Base-by-base conservation (phyloP, 345 rosid genomes). In the Populus deltoides region DNA sequence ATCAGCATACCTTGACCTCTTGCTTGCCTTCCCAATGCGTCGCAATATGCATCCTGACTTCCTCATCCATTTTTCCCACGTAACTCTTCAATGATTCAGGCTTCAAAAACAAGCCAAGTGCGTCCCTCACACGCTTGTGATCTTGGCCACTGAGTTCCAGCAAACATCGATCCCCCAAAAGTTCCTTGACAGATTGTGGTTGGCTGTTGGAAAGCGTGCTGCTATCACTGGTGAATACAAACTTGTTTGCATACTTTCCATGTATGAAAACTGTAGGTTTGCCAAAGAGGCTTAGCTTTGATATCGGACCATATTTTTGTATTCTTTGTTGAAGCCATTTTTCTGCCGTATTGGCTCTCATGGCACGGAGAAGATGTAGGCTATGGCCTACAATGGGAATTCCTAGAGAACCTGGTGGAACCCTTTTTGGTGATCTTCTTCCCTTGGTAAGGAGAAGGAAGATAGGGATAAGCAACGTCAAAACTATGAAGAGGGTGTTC, bases 361-460 rank as follows among this genome's bases (percentile, higher is more conserved):
- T 82, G 62, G 89, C 80, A 17, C 74, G 78, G 35, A 85, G 88
- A 55, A 89, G 85, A 38, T 63, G 38, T 0, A 89, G 77, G 82
- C 91, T 88, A n/a, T 88, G 94, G 77, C 94, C 90, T 63, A 87
- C 81, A 5, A 89, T 11, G 5, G 90, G 91, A 8, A 89, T 11
- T 70, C 94, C 94, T 10, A 89, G 78, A 11, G 88, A 91, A 24
- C 90, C 90, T 22, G 90, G 91, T 22, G 92, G 90, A 49, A 81
- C 78, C 66, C 79, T 88, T 68, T 31, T 31, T 22, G 78, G 53
- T 22, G 80, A 73, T 17, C 53, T 75, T 69, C 70, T 81, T 53
- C 74, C 57, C 72, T 62, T 66, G 39, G 24, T 29, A 43, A 81
- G 72, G 43, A 81, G 83, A 57, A 87, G 51, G 67, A 83, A 29